Evolutionary conservation across 164 flowering plant species (phyloP).

Genomic region (Nymphaea thermarum): DNA sequence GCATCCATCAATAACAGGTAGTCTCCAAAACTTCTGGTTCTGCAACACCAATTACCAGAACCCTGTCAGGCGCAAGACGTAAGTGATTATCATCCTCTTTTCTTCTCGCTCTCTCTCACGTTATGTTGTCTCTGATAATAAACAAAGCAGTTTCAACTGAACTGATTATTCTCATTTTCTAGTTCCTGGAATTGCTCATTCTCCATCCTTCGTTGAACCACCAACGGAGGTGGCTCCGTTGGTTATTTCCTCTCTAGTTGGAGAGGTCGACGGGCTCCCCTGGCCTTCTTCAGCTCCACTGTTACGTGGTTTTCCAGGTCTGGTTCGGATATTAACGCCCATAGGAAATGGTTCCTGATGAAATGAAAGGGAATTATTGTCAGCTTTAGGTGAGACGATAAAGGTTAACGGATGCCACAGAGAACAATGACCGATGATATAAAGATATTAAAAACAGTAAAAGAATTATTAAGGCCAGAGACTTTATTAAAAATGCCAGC

Average conservation of each 20-base stretch:
- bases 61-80: background rate
- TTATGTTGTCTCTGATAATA: background rate
- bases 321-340: conserved; percentile 53
- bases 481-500: no score
- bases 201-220: conserved; percentile 39
- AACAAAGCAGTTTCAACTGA: background rate
- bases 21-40: background rate
- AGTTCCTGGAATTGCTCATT: conserved; percentile 20
- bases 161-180: background rate
- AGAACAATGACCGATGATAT: no score
- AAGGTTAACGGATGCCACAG: no score
- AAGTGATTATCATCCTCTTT: background rate
- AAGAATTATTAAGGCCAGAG: no score
- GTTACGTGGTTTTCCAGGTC: conserved; percentile 36
- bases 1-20: background rate
- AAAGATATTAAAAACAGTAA: no score
- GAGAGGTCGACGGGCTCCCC: conserved; percentile 31
- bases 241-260: conserved; percentile 32
- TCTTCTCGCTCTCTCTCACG: no score
- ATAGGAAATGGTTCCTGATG: conserved; percentile 79
- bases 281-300: conserved; percentile 33
- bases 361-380: background rate
- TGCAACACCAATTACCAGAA: background rate
- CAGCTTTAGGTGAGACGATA: background rate
- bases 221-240: conserved; percentile 29